These are phyloP conservation scores for Papiliotrema nemorosa DNA, from an alignment of 1,284 basidiomycete species.

Conservation along the genomic window DNA sequence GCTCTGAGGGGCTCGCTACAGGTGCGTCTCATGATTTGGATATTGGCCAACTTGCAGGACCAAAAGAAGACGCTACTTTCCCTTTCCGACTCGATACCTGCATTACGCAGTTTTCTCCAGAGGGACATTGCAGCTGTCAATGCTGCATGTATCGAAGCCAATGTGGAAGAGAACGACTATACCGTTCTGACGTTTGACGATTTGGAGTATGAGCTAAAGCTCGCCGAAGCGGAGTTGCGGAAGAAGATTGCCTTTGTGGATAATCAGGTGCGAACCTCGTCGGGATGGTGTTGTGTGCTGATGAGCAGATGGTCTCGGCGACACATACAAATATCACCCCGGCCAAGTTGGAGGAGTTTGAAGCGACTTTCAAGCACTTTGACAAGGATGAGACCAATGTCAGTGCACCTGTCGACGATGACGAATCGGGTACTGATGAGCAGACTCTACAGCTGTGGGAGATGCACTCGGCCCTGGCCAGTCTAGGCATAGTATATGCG, in stretches of 20 bases:
- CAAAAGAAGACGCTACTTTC: constrained; percentile 35
- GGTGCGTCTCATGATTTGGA: constrained; percentile 47
- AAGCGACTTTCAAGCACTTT: constrained; percentile 95
- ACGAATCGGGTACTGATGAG: constrained; percentile 6
- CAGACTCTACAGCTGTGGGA: constrained; percentile 74
- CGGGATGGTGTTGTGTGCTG: background rate
- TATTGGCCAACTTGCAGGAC: constrained; percentile 21
- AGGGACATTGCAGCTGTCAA: constrained; percentile 52
- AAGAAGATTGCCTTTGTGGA: constrained; percentile 95
- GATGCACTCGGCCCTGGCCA: constrained; percentile 88
- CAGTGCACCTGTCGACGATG: constrained; percentile 10
- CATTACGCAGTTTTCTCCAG: constrained; percentile 23
- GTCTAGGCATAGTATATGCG: constrained; percentile 88
- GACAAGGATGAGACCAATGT: constrained; percentile 84
- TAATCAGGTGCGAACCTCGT: constrained; percentile 67
- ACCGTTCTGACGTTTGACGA: constrained; percentile 89
- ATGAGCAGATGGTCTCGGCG: constrained; percentile 70
- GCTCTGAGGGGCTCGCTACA: constrained; percentile 74
- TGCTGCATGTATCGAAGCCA: constrained; percentile 77
- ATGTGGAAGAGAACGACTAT: constrained; percentile 96
- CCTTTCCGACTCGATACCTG: constrained; percentile 28
- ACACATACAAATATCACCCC: constrained; percentile 64
- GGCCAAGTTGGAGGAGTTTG: constrained; percentile 94
- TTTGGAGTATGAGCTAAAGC: constrained; percentile 81
- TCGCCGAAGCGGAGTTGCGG: constrained; percentile 72